Evolutionary conservation across 192 early-diverging fungal species (phyloP).

Genomic region (Obelidium mucronatum): DNA sequence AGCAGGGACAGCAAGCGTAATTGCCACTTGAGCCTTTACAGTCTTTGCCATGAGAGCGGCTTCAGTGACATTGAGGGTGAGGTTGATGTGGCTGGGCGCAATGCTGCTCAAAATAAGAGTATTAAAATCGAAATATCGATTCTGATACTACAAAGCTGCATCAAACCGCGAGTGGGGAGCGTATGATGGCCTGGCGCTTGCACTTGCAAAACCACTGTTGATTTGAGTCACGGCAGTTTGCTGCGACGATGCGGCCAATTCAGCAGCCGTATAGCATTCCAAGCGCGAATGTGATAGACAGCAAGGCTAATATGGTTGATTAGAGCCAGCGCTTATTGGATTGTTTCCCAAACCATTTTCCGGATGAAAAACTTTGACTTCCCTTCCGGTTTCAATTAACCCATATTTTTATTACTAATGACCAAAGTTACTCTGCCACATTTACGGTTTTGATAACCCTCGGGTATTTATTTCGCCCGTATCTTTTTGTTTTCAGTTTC

Average conservation of each 20-base stretch:
- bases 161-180: slow-evolving; percentile 33
- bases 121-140: background rate
- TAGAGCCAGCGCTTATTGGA: too few relatives aligned
- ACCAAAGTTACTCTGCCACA: too few relatives aligned
- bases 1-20: slow-evolving; percentile 1
- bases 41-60: background rate
- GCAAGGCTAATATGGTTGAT: too few relatives aligned
- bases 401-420: too few relatives aligned
- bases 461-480: too few relatives aligned
- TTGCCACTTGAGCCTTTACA: slow-evolving; percentile 1
- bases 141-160: too few relatives aligned
- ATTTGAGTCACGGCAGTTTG: background rate
- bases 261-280: background rate
- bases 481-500: too few relatives aligned
- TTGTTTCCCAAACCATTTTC: too few relatives aligned
- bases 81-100: background rate
- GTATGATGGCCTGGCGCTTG: slow-evolving; percentile 13
- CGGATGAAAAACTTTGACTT: too few relatives aligned
- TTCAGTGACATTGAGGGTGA: slow-evolving; percentile 18
- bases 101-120: background rate
- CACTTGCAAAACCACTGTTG: slow-evolving; percentile 27
- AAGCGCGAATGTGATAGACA: background rate
- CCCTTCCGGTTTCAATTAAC: too few relatives aligned
- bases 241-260: background rate
- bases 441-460: too few relatives aligned